These are phyloP conservation scores for Triangularia verruculosa DNA, from an alignment of 2,329 filamentous ascomycete genomes.

Conservation along the genomic window DNA sequence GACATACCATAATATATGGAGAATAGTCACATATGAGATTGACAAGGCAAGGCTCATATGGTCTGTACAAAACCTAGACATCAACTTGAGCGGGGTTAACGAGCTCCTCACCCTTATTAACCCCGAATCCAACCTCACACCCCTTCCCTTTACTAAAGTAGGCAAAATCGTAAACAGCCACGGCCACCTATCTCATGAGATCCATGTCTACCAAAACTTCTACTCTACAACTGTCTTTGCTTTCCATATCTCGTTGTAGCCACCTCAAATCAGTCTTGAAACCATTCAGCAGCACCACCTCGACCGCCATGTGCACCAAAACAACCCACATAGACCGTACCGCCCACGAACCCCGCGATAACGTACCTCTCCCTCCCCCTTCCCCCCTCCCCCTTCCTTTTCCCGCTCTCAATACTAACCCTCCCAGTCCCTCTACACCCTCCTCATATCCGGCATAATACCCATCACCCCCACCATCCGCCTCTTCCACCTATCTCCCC, in stretches of 20 bases:
- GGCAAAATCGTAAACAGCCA: not conserved
- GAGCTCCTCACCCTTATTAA: not conserved
- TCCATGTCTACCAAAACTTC: not conserved
- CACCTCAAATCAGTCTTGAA: not conserved
- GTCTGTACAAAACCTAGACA: no score
- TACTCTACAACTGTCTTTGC: not conserved
- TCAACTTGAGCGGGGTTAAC: not conserved
- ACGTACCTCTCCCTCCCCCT: conserved; percentile 38
- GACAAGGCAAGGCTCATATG: no score
- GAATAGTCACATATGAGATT: no score
- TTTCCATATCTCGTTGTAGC: not conserved
- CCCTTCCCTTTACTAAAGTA: no score
- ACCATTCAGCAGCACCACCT: not conserved
- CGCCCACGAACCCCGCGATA: conserved; percentile 67
- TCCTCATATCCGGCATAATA: conserved; percentile 59
- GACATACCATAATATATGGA: no score
- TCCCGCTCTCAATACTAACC: not conserved
- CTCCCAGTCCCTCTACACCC: conserved; percentile 53
- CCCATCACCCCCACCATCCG: conserved; percentile 66
- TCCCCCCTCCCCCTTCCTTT: no score
- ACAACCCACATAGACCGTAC: conserved; percentile 67
- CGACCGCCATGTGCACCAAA: conserved; percentile 26
- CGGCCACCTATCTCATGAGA: not conserved
- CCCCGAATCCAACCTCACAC: not conserved
- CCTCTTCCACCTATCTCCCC: conserved; percentile 64